Percentiles rank a stretch among this genome's conserved stretches.
Evolutionary conservation across 345 rosid genomes (phyloP).

Genomic region (Balakata baccata): DNA sequence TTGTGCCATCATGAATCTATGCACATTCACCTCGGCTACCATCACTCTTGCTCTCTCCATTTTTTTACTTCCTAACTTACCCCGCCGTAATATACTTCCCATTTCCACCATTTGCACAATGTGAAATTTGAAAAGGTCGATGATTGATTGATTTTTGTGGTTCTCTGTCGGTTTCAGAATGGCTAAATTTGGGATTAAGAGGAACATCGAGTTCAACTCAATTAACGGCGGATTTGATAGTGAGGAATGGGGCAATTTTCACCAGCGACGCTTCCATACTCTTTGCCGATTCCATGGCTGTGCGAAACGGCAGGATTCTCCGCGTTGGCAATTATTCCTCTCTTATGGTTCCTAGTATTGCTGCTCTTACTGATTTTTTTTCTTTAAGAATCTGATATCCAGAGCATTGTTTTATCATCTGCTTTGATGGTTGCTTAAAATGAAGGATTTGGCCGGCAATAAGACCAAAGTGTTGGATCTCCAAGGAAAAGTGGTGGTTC

Average conservation of each 20-base stretch:
- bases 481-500: constrained; percentile 74
- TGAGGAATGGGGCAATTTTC: constrained; percentile 71
- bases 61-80: constrained; percentile 24
- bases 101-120: neutral
- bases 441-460: constrained; percentile 56
- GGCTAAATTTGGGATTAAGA: constrained; percentile 42
- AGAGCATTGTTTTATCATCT: neutral
- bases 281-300: constrained; percentile 77
- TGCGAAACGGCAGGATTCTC: constrained; percentile 64
- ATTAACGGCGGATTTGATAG: constrained; percentile 54
- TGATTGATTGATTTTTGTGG: neutral
- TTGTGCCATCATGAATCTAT: constrained; percentile 29
- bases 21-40: constrained; percentile 38
- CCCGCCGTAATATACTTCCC: neutral
- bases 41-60: constrained; percentile 39
- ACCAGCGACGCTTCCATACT: constrained; percentile 63
- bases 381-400: neutral
- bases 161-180: constrained; percentile 31
- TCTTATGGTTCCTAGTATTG: constrained; percentile 45
- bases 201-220: constrained; percentile 22
- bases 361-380: neutral
- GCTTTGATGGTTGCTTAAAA: neutral
- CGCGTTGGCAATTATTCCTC: constrained; percentile 63
- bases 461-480: constrained; percentile 60
- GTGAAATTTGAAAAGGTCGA: neutral